Evolutionary conservation across 805 yeast genomes (phyloP), one percentile per base, ranked within the genome.

Genomic region (Danielozyma ontarioensis): DNA sequence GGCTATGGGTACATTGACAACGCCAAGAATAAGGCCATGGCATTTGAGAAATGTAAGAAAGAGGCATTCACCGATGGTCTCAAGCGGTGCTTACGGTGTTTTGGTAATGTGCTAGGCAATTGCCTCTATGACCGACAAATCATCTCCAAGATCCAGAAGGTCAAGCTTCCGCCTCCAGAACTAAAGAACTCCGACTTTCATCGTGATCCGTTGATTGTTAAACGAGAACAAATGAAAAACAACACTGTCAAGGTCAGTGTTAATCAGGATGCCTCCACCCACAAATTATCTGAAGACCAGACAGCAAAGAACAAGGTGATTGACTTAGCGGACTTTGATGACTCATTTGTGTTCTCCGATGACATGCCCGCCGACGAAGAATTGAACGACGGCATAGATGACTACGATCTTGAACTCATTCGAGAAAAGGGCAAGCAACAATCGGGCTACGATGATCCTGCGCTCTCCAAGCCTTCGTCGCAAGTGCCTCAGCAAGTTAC

Each of bases 51-150:
- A 51, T 83, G 94, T 36, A 80, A 78, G 53, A 84, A 86, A 47
- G 93, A 83, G 47, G 93, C 95, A 1, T 73, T 81, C n/a, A 83
- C 89, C 0, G 89, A 84, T 54, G 96, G 84, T 0, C 58, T 83
- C 36, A 88, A 87, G 57, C 66, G 93, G 31, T 80, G 90, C 11
- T 63, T 89, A 33, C 64, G 94, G 40, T 79, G 82, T 42, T 85
- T 87, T 50, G 95, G 95, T 25, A 76, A 80, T 44, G 79, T 84
- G 0, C 58, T 84, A 50, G 95, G 94, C 1, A 84, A 84, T 48
- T 84, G 95, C 57, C 69, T 84, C n/a, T 84, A 84, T 47, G 94
- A 84, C 51, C 80, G 80, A 46, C 77, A 75, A 32, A 80, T 78
- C 37, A 53, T 82, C 27, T 67, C 68, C 25, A 63, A 71, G 37